phyloP scores from a whole-genome alignment of 139 green algal genomes.

The Micromonas commoda region DNA sequence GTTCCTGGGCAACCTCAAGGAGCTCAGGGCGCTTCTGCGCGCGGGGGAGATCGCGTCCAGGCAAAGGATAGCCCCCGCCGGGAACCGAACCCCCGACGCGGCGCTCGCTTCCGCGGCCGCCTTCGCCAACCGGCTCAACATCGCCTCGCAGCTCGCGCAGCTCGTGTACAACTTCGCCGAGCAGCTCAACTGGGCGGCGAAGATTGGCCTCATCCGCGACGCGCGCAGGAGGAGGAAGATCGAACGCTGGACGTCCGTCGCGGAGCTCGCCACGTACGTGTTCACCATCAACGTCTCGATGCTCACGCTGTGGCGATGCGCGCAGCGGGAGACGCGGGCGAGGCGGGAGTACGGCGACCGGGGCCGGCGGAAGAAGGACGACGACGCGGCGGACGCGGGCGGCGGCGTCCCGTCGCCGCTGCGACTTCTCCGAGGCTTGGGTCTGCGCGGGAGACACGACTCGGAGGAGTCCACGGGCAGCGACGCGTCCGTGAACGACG shows the following conservation, averaged over 20 bases:
- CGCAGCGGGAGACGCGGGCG: neutral
- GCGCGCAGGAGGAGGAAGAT: neutral
- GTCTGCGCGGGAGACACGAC: too few relatives aligned
- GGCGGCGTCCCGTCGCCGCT: too few relatives aligned
- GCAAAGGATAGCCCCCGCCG: neutral
- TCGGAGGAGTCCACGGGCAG: too few relatives aligned
- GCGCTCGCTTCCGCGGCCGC: too few relatives aligned
- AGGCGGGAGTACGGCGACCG: neutral
- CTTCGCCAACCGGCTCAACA: neutral
- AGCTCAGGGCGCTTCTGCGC: neutral
- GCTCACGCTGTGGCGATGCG: too few relatives aligned
- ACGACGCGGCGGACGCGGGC: too few relatives aligned
- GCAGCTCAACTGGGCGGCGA: neutral
- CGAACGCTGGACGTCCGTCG: too few relatives aligned
- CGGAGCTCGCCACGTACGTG: neutral
- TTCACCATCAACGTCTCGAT: too few relatives aligned
- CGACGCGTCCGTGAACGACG: too few relatives aligned
- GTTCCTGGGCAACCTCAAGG: slow-evolving; percentile 6
- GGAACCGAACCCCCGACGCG: too few relatives aligned
- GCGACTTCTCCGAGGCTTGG: too few relatives aligned
- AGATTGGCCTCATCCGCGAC: neutral
- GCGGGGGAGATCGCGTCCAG: neutral
- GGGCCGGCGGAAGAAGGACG: too few relatives aligned
- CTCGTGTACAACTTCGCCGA: neutral
- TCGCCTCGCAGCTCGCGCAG: neutral